These are phyloP conservation scores for Verticillium klebahnii DNA, from an alignment of 2,329 filamentous ascomycete genomes.

Conservation along the genomic window DNA sequence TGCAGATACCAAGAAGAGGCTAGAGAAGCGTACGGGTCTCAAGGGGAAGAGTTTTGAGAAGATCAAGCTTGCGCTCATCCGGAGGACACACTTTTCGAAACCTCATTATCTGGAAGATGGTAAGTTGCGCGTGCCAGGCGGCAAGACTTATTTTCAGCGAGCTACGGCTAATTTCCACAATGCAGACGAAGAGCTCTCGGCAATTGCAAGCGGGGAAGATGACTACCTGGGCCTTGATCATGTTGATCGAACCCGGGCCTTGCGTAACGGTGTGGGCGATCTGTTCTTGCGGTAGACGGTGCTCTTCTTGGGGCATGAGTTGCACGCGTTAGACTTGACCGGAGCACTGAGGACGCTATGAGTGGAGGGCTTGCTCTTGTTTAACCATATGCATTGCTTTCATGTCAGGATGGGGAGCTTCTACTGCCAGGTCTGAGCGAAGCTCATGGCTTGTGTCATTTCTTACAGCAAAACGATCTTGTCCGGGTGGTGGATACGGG, in stretches of 20 bases:
- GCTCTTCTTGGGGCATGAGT: not conserved
- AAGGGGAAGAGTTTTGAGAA: conserved; percentile 99
- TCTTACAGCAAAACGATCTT: not conserved
- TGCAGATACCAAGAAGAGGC: conserved; percentile 86
- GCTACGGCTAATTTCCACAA: conserved; percentile 14
- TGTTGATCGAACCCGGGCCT: conserved; percentile 52
- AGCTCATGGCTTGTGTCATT: not conserved
- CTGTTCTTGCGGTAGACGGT: conserved; percentile 49
- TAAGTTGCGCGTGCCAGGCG: conserved; percentile 40
- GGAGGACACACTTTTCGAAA: conserved; percentile 67
- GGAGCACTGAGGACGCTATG: not conserved
- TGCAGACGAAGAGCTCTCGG: conserved; percentile 56
- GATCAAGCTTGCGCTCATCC: conserved; percentile 88
- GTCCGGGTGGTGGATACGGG: not conserved
- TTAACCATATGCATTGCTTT: not conserved
- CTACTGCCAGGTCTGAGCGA: not conserved
- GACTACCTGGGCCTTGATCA: conserved; percentile 64
- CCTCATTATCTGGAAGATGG: conserved; percentile 84
- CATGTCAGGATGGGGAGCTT: not conserved
- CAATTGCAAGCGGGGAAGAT: conserved; percentile 47
- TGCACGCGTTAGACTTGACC: not conserved
- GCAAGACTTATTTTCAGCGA: not conserved
- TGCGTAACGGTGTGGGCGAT: conserved; percentile 58
- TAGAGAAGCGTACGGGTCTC: conserved; percentile 87
- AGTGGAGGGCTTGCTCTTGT: not conserved